These are phyloP conservation scores for Phytopythium montanum DNA, from an alignment of 352 stramenopile genomes.

Conservation along the genomic window DNA sequence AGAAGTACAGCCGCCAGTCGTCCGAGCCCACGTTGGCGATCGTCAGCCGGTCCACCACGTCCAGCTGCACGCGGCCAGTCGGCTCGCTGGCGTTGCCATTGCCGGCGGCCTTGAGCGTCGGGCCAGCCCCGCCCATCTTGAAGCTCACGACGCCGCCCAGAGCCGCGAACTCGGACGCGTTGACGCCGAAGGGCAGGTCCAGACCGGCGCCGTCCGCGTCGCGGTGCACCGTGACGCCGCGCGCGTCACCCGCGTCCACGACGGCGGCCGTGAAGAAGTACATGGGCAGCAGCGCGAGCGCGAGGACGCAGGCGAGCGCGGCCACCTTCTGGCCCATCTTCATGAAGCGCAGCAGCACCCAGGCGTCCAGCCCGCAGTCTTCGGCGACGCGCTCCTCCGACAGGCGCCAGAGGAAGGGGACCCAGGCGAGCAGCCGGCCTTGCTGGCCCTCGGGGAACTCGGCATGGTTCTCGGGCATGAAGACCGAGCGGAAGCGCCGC, in stretches of 20 bases:
- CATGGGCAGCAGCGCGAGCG: constrained; percentile 67
- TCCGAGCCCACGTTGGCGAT: constrained; percentile 62
- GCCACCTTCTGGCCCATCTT: constrained; percentile 67
- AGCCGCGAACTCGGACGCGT: constrained; percentile 8
- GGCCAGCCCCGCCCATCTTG: neutral
- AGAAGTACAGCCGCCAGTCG: constrained; percentile 62
- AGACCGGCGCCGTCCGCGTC: constrained; percentile 22
- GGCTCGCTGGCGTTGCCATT: constrained; percentile 16
- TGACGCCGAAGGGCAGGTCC: constrained; percentile 9
- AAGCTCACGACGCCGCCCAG: neutral
- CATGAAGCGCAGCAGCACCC: constrained; percentile 75
- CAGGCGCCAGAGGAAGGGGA: constrained; percentile 58
- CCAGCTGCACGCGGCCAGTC: constrained; percentile 33
- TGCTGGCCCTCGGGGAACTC: constrained; percentile 29
- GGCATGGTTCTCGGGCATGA: constrained; percentile 43
- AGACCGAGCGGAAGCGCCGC: constrained; percentile 36
- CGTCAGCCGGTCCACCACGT: constrained; percentile 64
- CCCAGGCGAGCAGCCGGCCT: constrained; percentile 40
- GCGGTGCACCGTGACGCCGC: constrained; percentile 14
- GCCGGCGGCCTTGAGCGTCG: constrained; percentile 7
- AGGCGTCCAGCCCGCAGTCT: constrained; percentile 63
- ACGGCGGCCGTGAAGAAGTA: constrained; percentile 49
- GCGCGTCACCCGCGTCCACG: constrained; percentile 19
- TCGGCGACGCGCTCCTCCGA: constrained; percentile 55
- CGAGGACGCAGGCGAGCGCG: constrained; percentile 43